Evolutionary conservation across 2,329 filamentous ascomycete species (phyloP).

Genomic region (Exophiala viscosa): DNA sequence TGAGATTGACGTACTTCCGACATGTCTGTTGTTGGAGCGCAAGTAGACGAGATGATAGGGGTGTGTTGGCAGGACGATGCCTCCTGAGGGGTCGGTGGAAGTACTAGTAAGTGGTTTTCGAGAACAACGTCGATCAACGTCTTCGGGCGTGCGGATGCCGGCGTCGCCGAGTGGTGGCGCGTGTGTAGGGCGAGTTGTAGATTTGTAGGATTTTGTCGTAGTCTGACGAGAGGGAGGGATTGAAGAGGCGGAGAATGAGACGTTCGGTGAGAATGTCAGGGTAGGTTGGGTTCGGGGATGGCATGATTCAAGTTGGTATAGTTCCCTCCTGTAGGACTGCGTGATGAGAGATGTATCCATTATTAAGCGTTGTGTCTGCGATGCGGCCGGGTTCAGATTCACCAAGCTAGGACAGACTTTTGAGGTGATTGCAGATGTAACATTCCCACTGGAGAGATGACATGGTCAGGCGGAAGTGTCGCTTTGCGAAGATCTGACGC

Average conservation of each 20-base stretch:
- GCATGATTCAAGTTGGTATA: not conserved
- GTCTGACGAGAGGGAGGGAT: slow-evolving; percentile 1
- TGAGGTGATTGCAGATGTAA: no score
- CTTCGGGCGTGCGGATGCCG: not conserved
- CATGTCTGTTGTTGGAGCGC: not conserved
- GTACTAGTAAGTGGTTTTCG: not conserved
- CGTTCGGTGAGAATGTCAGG: not conserved
- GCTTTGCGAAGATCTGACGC: no score
- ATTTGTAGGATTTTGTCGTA: slow-evolving; percentile 2
- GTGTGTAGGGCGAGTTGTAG: slow-evolving; percentile 1
- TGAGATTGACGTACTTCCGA: slow-evolving; percentile 5
- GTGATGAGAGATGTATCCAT: no score
- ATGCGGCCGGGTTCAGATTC: not conserved
- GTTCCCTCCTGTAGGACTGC: no score
- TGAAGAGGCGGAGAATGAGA: slow-evolving; percentile 1
- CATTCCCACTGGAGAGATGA: no score
- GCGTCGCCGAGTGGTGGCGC: not conserved
- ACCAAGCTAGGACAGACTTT: no score
- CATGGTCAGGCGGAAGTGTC: no score
- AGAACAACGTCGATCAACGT: not conserved
- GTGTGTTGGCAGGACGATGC: slow-evolving; percentile 1
- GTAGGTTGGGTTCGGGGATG: not conserved
- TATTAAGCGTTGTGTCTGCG: not conserved
- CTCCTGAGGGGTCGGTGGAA: not conserved
- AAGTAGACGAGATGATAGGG: slow-evolving; percentile 6